Percentiles rank a stretch among this genome's conserved stretches.
phyloP scores from a whole-genome alignment of 345 rosid genomes.

The Ailanthus altissimus region DNA sequence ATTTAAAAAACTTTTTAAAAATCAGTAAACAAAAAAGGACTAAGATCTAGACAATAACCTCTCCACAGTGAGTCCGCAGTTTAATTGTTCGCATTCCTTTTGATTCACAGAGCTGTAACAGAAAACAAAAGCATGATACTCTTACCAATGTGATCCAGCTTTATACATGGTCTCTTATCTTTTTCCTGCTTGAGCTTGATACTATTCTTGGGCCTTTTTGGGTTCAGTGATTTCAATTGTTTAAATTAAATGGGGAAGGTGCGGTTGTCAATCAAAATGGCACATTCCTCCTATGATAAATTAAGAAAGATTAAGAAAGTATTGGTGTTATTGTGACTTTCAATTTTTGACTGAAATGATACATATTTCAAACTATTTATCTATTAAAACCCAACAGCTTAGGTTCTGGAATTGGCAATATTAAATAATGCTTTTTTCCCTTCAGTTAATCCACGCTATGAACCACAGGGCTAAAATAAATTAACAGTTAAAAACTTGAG shows the following conservation, averaged over 20 bases:
- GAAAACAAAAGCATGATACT: conserved; percentile 1
- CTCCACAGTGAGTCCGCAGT: conserved; percentile 61
- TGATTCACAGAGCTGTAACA: conserved; percentile 57
- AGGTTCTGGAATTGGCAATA: neutral
- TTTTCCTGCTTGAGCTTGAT: neutral
- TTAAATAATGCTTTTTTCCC: neutral
- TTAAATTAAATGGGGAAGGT: neutral
- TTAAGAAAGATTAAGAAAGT: neutral
- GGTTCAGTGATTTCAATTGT: neutral
- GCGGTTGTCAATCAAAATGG: neutral
- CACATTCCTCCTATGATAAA: neutral
- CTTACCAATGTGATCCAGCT: conserved; percentile 4
- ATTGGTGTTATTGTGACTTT: neutral
- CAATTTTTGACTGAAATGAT: neutral
- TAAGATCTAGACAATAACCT: conserved; percentile 35
- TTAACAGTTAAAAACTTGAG: neutral
- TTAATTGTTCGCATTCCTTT: conserved; percentile 59
- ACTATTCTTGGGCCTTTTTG: neutral
- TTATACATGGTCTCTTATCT: conserved; percentile 5
- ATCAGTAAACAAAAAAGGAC: neutral
- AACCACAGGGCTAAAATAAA: neutral
- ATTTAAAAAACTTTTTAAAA: neutral
- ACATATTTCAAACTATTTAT: neutral
- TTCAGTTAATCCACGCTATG: neutral
- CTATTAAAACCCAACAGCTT: neutral